Evolutionary conservation across 108 stramenopile genomes (phyloP), one percentile per base, ranked within the genome.

Genomic region (Chaetoceros tenuissimus): DNA sequence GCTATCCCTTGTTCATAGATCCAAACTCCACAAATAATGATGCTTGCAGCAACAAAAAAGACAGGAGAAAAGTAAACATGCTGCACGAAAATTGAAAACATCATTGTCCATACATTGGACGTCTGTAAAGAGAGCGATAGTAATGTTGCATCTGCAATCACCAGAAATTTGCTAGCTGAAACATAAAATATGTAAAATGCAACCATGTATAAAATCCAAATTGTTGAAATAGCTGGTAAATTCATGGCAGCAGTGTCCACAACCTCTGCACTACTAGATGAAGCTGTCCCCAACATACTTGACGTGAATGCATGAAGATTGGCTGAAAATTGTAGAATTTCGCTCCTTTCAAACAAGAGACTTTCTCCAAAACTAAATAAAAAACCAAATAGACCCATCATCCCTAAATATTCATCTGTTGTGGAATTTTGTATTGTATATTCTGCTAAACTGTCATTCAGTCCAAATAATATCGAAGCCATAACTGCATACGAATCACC

Each of bases 71-170:
- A 85, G 46, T 77, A 62, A 48, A 89, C 78, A 19, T 73, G 73
- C 53, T 94, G 77, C 3, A 78, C 85, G 18, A 94, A 49, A 31
- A 88, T 85, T 8, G 84, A 77, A 62, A 94, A 97, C 8, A 82
- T 44, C 3, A 97, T 82, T 7, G 91, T 81, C 86, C 95, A 99
- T 27, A 89, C 77, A 69, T 97, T 96, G 10, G 94, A 91, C 20
- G 96, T 96, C 40, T 97, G 68, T 47, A 99, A 75, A 24, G 90
- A 82, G 16, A 91, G 44, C 58, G 76, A 84, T 43, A 87, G 78
- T 50, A 91, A 81, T 27, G 83, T 61, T 16, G 85, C 89, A 59
- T 91, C 89, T 1, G 82, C 80, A 46, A 84, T 43, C 44, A 62
- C 52, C 24, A 97, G 56, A 62, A 94, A 97, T 2, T 63, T 48